A percentile compares a stretch with the other conserved stretches of the same genome.
Conservation (phyloP, 495 filamentous ascomycete genomes). For the Talaromyces thailandensis region DNA sequence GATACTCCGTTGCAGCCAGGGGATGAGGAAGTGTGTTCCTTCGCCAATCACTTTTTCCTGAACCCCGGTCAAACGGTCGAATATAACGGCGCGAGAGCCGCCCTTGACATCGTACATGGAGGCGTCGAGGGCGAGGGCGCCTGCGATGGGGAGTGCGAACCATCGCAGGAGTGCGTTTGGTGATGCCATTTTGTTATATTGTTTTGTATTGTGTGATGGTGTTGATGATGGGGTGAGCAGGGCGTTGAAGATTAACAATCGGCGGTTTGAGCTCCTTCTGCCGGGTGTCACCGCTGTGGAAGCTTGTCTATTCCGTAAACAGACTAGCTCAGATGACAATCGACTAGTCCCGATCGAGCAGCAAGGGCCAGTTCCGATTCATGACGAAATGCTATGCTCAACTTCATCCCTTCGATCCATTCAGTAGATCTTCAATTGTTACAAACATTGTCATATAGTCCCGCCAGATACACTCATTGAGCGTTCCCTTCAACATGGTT, state of each 20-base stretch:
- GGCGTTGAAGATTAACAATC: not conserved
- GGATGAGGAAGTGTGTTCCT: conserved; percentile 93
- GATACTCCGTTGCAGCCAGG: conserved; percentile 92
- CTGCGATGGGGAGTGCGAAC: conserved; percentile 59
- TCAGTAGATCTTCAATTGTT: not conserved
- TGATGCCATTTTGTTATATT: conserved; percentile 45
- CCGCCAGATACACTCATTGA: not conserved
- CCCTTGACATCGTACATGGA: conserved; percentile 96
- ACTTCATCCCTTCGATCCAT: conserved; percentile 7
- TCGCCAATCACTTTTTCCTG: conserved; percentile 89
- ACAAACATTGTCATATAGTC: not conserved
- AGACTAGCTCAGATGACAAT: not conserved
- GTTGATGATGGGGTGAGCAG: not conserved
- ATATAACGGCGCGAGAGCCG: conserved; percentile 91
- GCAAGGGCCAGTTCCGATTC: not conserved
- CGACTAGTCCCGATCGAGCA: not conserved
- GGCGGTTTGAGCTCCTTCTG: conserved; percentile 3
- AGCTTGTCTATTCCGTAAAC: not conserved
- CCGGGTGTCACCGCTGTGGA: conserved; percentile 1
- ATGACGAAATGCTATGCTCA: conserved; percentile 1
- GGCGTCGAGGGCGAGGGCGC: conserved; percentile 53
- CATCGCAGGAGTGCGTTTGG: conserved; percentile 14
- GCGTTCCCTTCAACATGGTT: conserved; percentile 50
- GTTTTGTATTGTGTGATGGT: conserved; percentile 20
- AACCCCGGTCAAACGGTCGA: conserved; percentile 88